Base-by-base conservation (phyloP, 2,329 filamentous ascomycete species). In the Talaromyces piceae region DNA sequence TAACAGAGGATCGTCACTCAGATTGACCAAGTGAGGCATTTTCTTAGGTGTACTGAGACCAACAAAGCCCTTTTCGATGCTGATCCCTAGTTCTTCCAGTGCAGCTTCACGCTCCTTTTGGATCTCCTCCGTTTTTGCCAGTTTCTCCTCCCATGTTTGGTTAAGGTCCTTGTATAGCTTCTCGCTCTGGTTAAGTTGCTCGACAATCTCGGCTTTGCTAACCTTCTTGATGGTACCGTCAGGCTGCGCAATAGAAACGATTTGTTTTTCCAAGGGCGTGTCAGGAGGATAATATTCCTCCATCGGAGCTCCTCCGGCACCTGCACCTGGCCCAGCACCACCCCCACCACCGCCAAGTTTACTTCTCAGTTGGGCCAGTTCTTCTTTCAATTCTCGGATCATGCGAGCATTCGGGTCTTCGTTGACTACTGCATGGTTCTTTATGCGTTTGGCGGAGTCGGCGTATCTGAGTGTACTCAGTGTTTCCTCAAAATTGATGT, bases 341-440 rank as follows among this genome's bases (percentile, higher is more conserved):
- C n/a, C n/a, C n/a, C n/a, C 69, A 26, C 61, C 63, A 27, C 78
- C 78, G 47, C 84, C 85, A 12, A 98, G 79, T 66, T 98, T 97
- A 61, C 88, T 85, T 61, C 93, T 81, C 51, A 98, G 75, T 55
- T 95, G 77, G 1, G 88, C 82, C 52, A 98, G 72, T 64, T 98
- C 93, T 68, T 98, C 93, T 67, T 98, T 98, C 56, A 98, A 76
- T 66, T 98, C 93, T 68, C 93, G 81, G 57, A 98, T 97, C 93
- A 98, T 98, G 61, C 93, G 87, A 54, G 93, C 93, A 66, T 98
- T 98, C 44, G 93, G 91, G 71, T 98, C 93, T 69, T 98, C 93
- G 74, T 98, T 98, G 69, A 98, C 87, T 47, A 98, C 93, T 52
- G 93, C 93, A 69, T 98, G 93, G 73, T 98, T 98, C 88, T 97